Evolutionary conservation across 2,329 filamentous ascomycete species (phyloP).

Genomic region (Acephala macrosclerotiorum): DNA sequence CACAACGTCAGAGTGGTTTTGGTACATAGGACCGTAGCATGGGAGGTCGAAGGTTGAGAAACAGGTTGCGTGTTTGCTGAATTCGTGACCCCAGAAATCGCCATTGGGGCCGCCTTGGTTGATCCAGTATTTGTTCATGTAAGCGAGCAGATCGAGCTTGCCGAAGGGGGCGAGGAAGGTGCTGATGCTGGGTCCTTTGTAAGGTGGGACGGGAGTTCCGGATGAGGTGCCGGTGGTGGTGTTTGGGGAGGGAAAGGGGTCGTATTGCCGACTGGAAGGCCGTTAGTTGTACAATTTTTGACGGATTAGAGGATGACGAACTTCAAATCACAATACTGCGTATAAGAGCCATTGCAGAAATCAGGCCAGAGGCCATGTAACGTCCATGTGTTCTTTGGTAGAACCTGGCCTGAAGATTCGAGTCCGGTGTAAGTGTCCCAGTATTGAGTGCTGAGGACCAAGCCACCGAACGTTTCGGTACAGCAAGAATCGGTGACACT

Average conservation of each 20-base stretch:
- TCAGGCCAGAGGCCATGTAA: constrained; percentile 53
- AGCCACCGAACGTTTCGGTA: constrained; percentile 68
- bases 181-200: constrained; percentile 63
- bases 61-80: constrained; percentile 73
- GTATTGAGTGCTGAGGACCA: constrained; percentile 68
- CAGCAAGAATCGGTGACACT: constrained; percentile 66
- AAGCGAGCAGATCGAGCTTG: constrained; percentile 65
- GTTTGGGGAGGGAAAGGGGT: constrained; percentile 66
- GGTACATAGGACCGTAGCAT: constrained; percentile 68
- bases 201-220: constrained; percentile 62
- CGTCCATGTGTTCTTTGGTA: constrained; percentile 64
- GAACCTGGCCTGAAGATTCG: constrained; percentile 62
- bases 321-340: constrained; percentile 70
- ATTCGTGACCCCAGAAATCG: constrained; percentile 72
- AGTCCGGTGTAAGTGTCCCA: constrained; percentile 70
- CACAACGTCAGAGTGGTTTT: constrained; percentile 63
- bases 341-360: constrained; percentile 64
- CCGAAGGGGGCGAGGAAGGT: constrained; percentile 66
- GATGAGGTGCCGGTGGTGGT: constrained; percentile 64
- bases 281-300: background rate
- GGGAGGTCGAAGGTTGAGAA: constrained; percentile 69
- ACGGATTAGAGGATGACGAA: constrained; percentile 25
- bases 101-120: constrained; percentile 61
- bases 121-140: constrained; percentile 73
- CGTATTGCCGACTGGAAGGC: constrained; percentile 61